These are phyloP conservation scores for Neocucurbitaria cava DNA, from an alignment of 2,329 filamentous ascomycete genomes.

Conservation along the genomic window DNA sequence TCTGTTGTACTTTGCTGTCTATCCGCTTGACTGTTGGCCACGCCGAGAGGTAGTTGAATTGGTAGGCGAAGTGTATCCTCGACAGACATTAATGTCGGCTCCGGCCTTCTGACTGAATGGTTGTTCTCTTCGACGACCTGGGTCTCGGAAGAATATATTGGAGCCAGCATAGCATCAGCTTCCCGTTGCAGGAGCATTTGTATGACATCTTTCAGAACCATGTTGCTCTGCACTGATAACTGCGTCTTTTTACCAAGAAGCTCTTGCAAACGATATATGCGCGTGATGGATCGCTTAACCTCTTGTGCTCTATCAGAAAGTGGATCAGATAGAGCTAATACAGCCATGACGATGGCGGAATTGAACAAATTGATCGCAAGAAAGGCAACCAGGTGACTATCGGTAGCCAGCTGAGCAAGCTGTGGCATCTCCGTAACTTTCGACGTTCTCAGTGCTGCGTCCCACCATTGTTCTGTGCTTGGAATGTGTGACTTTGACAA, in stretches of 20 bases:
- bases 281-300: slow-evolving; percentile 52
- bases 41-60: slow-evolving; percentile 7
- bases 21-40: not conserved
- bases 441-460: slow-evolving; percentile 51
- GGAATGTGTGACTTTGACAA: slow-evolving; percentile 17
- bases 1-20: slow-evolving; percentile 4
- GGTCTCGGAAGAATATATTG: not conserved
- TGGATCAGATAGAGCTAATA: slow-evolving; percentile 52
- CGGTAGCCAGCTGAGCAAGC: slow-evolving; percentile 48
- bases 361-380: slow-evolving; percentile 57
- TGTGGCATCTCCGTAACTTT: slow-evolving; percentile 43
- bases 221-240: slow-evolving; percentile 19
- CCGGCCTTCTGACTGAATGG: not conserved
- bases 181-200: slow-evolving; percentile 21
- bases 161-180: slow-evolving; percentile 16
- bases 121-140: not conserved
- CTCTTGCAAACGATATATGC: slow-evolving; percentile 52
- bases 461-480: slow-evolving; percentile 44
- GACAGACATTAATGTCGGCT: slow-evolving; percentile 11
- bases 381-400: slow-evolving; percentile 55
- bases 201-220: slow-evolving; percentile 20
- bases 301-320: slow-evolving; percentile 53
- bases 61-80: slow-evolving; percentile 20
- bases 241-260: slow-evolving; percentile 25
- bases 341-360: slow-evolving; percentile 53